Evolutionary conservation across 306 rosid genomes (phyloP).

Genomic region (Quercus gilva): DNA sequence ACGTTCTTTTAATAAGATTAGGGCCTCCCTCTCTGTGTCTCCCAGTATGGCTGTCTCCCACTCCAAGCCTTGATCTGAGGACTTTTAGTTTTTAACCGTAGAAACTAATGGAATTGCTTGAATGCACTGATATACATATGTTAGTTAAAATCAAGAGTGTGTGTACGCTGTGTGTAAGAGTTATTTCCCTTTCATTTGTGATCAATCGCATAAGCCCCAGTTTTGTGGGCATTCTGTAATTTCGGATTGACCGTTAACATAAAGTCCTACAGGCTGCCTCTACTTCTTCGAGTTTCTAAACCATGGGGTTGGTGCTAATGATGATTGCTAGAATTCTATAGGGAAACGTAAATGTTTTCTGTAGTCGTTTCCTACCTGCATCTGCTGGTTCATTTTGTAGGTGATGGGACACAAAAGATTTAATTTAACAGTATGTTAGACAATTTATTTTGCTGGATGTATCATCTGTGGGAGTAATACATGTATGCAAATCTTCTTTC

Average conservation of each 20-base stretch:
- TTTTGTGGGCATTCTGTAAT: no score
- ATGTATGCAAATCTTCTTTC: background rate
- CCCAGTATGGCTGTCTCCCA: no score
- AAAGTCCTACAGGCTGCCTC: background rate
- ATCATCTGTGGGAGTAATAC: background rate
- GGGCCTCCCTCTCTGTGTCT: no score
- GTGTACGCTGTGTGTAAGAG: no score
- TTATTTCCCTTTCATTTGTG: no score
- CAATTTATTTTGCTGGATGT: background rate
- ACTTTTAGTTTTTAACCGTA: background rate
- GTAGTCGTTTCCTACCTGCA: background rate
- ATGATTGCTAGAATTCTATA: background rate
- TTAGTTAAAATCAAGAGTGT: no score
- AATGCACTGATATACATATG: no score
- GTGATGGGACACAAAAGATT: no score
- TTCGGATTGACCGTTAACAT: background rate
- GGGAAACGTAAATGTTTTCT: background rate
- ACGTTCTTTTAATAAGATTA: no score
- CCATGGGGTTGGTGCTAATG: background rate
- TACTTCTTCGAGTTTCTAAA: background rate
- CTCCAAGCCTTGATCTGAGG: no score
- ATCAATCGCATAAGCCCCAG: no score
- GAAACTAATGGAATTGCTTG: background rate
- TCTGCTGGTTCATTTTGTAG: background rate
- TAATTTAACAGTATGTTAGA: background rate